These are phyloP conservation scores for Crithidia brevicula DNA, from an alignment of 208 protist species.

Conservation along the genomic window DNA sequence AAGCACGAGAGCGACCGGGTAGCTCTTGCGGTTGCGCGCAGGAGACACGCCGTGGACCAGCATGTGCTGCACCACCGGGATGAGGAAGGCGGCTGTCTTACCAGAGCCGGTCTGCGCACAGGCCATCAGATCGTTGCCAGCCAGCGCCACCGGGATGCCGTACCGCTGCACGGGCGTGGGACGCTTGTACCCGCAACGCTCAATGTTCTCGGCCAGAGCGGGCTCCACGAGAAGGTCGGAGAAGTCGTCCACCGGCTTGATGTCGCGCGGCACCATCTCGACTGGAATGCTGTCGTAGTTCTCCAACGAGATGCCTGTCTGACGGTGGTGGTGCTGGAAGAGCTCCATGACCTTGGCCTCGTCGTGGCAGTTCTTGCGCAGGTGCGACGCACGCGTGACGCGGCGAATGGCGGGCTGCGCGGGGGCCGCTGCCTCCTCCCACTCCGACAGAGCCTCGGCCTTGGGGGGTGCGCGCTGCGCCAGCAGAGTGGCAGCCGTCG, in stretches of 20 bases:
- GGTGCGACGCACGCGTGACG: constrained; percentile 64
- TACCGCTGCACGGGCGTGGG: constrained; percentile 99
- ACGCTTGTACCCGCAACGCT: constrained; percentile 93
- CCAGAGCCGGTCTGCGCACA: constrained; percentile 99
- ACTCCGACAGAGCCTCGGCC: constrained; percentile 11
- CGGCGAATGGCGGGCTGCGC: constrained; percentile 33
- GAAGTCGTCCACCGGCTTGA: constrained; percentile 82
- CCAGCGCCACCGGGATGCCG: constrained; percentile 94
- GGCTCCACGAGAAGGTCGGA: constrained; percentile 84
- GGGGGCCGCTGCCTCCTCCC: constrained; percentile 6
- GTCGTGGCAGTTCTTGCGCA: constrained; percentile 76
- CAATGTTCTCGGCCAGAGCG: constrained; percentile 94
- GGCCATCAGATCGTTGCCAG: constrained; percentile 96
- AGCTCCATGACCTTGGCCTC: constrained; percentile 74
- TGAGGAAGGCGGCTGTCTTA: constrained; percentile 98
- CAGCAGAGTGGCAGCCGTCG: constrained; percentile 2
- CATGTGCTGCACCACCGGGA: constrained; percentile 97
- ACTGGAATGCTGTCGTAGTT: constrained; percentile 89
- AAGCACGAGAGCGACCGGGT: constrained; percentile 91
- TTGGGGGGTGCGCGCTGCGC: not conserved
- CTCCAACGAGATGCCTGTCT: constrained; percentile 80
- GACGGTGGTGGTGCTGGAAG: constrained; percentile 76
- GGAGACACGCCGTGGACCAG: constrained; percentile 87
- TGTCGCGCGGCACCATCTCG: constrained; percentile 80
- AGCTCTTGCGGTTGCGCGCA: constrained; percentile 51